Percentiles rank a stretch among this genome's conserved stretches.
Conservation (phyloP, 805 yeast genomes). For the Dipodascus geniculatus region DNA sequence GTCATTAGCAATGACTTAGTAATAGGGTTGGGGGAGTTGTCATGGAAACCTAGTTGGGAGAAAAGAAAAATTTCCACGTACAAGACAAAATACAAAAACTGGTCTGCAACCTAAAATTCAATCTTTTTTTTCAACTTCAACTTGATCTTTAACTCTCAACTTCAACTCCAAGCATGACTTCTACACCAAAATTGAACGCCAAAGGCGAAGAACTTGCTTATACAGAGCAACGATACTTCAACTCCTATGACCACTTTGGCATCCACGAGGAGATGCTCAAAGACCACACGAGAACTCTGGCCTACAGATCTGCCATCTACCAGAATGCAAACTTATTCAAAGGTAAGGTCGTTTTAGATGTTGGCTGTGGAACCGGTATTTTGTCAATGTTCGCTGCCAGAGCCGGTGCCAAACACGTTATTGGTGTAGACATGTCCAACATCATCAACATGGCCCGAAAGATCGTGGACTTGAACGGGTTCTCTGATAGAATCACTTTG, state of each 20-base stretch:
- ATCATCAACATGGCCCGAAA: slow-evolving; percentile 91
- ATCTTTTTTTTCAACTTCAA: background rate
- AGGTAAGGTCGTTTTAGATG: slow-evolving; percentile 90
- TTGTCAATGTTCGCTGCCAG: slow-evolving; percentile 95
- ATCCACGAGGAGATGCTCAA: slow-evolving; percentile 98
- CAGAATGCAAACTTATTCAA: slow-evolving; percentile 83
- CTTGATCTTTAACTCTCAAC: background rate
- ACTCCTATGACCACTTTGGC: slow-evolving; percentile 92
- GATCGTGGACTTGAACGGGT: slow-evolving; percentile 75
- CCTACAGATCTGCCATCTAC: slow-evolving; percentile 85
- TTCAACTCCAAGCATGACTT: background rate
- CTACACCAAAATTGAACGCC: background rate
- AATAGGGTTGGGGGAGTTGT: background rate
- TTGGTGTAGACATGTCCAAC: slow-evolving; percentile 94
- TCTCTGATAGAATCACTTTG: slow-evolving; percentile 73
- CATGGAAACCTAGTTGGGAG: background rate
- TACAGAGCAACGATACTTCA: slow-evolving; percentile 83
- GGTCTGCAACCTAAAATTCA: too few relatives aligned
- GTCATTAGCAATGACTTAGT: background rate
- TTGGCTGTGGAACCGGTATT: slow-evolving; percentile 98
- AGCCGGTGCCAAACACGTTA: slow-evolving; percentile 96
- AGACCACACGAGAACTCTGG: slow-evolving; percentile 82
- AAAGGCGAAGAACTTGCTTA: slow-evolving; percentile 10
- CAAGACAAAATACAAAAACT: too few relatives aligned
- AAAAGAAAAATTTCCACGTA: background rate